phyloP scores from a whole-genome alignment of 2,329 filamentous ascomycete genomes.

The Knufia petricola region DNA sequence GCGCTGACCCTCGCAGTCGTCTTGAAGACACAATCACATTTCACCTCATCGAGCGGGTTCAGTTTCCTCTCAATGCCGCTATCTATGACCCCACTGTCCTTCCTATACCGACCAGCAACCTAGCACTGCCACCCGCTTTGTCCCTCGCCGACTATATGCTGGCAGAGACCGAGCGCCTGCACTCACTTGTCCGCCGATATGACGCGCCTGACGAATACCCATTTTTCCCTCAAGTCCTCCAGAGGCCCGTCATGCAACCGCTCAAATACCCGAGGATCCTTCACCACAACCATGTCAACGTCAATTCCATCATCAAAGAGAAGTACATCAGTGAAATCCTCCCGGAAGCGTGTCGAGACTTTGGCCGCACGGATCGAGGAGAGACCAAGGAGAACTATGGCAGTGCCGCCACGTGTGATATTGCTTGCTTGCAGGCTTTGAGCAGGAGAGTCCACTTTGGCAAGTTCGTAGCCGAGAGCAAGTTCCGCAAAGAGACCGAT shows the following conservation, averaged over 20 bases:
- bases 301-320: constrained; percentile 76
- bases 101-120: constrained; percentile 58
- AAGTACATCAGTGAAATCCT: constrained; percentile 78
- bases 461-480: constrained; percentile 95
- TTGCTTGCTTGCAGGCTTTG: constrained; percentile 78
- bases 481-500: constrained; percentile 76
- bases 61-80: constrained; percentile 83
- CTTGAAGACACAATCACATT: constrained; percentile 97
- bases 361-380: constrained; percentile 66
- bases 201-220: constrained; percentile 95
- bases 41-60: constrained; percentile 92
- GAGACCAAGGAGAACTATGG: constrained; percentile 93
- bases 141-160: constrained; percentile 94
- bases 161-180: constrained; percentile 76
- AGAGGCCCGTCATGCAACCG: constrained; percentile 73
- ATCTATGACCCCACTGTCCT: constrained; percentile 80
- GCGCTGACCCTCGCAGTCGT: constrained; percentile 50
- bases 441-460: constrained; percentile 92
- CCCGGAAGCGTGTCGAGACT: constrained; percentile 70
- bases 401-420: constrained; percentile 81
- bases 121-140: constrained; percentile 90
- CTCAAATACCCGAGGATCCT: constrained; percentile 82
- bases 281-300: constrained; percentile 78
- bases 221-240: constrained; percentile 78
- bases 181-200: constrained; percentile 88